Evolutionary conservation across 2,329 filamentous ascomycete species (phyloP), one percentile per base, ranked within the genome.

Genomic region (Fusarium nurragi): DNA sequence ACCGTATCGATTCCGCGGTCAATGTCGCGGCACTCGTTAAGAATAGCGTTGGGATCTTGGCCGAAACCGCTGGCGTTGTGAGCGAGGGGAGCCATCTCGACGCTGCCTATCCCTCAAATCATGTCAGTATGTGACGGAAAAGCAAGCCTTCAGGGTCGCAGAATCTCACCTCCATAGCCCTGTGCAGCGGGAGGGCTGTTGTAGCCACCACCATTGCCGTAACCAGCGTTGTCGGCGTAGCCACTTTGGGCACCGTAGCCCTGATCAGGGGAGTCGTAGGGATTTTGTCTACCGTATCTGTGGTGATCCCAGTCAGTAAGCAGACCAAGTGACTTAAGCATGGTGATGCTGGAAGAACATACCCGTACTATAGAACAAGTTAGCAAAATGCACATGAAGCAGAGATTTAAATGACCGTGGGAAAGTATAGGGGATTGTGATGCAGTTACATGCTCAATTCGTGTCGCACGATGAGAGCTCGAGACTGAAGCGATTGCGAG

Each of bases 1-100:
- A 97, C 87, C 57, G 88, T 83, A 64, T 91, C 86, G 72, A 97
- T 91, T 38, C 89, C 90, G 58, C 86, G 83, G 76, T 93, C 90
- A 75, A 97, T 90, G 41, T 92, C 88, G 58, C 88, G 86, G 79
- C 92, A 95, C 76, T 95, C 90, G 79, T 96, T 92, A 60, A 97
- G 85, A 68, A 97, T 90, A 54, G 86, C 86, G 75, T 92, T 93
- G 39, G 90, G 88, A 76, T 93, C 71, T 45, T 77, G 75, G 37
- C 75, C 82, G 49, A 83, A 82, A 45, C 78, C 77, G 47, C 79
- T 73, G 45, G 79, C 81, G 59, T 83, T 84, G 61, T 84, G 83
- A 40, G 81, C 77, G 41, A 91, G 83, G 13, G 89, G 84, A 43
- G 86, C 85, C 89, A 93, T 91, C 78, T 94, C 91, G 69, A 92